These are phyloP conservation scores for Myriosclerotinia scirpicola DNA, from an alignment of 2,329 filamentous ascomycete species.

Conservation along the genomic window DNA sequence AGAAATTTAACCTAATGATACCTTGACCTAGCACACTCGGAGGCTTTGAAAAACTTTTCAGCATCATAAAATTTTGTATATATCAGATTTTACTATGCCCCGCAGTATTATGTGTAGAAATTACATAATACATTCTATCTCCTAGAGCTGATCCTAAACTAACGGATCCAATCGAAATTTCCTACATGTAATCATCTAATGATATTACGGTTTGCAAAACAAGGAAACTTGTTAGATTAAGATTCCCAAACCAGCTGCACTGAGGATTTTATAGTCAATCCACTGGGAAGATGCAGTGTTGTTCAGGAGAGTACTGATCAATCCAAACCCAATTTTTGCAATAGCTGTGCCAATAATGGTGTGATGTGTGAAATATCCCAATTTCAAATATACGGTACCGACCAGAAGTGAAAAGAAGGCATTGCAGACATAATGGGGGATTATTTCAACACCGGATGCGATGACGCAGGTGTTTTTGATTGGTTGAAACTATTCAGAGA, in stretches of 20 bases:
- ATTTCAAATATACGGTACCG: slow-evolving; percentile 38
- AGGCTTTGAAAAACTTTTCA: no score
- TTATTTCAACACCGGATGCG: slow-evolving; percentile 32
- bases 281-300: slow-evolving; percentile 46
- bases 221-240: slow-evolving; percentile 37
- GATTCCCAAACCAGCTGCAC: slow-evolving; percentile 35
- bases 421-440: slow-evolving; percentile 33
- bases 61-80: no score
- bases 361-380: slow-evolving; percentile 40
- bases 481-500: slow-evolving; percentile 37
- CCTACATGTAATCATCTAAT: no score
- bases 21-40: no score
- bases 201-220: slow-evolving; percentile 39
- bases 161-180: no score
- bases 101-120: no score
- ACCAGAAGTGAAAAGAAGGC: slow-evolving; percentile 39
- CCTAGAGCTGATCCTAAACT: no score
- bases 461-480: slow-evolving; percentile 29
- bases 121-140: no score
- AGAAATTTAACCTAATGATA: no score
- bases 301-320: slow-evolving; percentile 41
- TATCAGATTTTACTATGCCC: no score
- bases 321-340: slow-evolving; percentile 30
- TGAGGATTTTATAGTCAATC: slow-evolving; percentile 48
- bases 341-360: slow-evolving; percentile 31